Conservation (phyloP, 2,329 filamentous ascomycete species). For the Neurospora sp. region DNA sequence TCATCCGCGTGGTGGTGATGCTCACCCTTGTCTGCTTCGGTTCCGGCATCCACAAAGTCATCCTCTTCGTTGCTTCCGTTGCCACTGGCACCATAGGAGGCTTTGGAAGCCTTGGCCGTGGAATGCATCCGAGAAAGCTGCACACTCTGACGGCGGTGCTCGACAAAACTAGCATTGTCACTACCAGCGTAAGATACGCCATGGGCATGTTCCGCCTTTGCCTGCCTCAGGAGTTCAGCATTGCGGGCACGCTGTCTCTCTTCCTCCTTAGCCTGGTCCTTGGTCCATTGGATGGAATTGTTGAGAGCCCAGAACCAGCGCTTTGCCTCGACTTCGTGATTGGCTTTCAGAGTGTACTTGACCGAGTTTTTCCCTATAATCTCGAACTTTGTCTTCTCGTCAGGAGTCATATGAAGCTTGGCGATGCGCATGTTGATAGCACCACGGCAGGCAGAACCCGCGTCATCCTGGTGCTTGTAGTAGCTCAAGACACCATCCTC, state of each 20-base stretch:
- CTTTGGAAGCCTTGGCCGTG: slow-evolving; percentile 26
- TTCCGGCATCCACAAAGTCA: slow-evolving; percentile 38
- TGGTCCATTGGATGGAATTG: slow-evolving; percentile 97
- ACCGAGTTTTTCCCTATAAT: slow-evolving; percentile 97
- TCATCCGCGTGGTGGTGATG: slow-evolving; percentile 35
- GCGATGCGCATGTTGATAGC: slow-evolving; percentile 99
- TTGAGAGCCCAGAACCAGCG: slow-evolving; percentile 99
- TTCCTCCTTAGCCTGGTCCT: slow-evolving; percentile 91
- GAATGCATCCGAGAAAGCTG: slow-evolving; percentile 35
- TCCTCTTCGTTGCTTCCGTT: slow-evolving; percentile 45
- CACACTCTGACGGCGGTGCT: slow-evolving; percentile 33
- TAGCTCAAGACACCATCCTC: slow-evolving; percentile 97
- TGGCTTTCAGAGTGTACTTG: slow-evolving; percentile 95
- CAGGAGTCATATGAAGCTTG: slow-evolving; percentile 85
- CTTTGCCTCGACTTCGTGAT: slow-evolving; percentile 96
- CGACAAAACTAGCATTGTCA: slow-evolving; percentile 42
- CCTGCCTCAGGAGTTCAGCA: slow-evolving; percentile 66
- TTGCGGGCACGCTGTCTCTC: slow-evolving; percentile 65
- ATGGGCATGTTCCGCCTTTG: slow-evolving; percentile 60
- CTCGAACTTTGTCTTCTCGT: slow-evolving; percentile 96
- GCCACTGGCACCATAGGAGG: slow-evolving; percentile 29
- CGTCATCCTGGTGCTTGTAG: slow-evolving; percentile 98
- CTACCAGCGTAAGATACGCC: slow-evolving; percentile 38
- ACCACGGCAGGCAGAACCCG: slow-evolving; percentile 88
- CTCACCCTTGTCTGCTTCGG: slow-evolving; percentile 31